These are phyloP conservation scores for Taiozyma sp. DNA, from an alignment of 1,139 yeast species.

Conservation along the genomic window DNA sequence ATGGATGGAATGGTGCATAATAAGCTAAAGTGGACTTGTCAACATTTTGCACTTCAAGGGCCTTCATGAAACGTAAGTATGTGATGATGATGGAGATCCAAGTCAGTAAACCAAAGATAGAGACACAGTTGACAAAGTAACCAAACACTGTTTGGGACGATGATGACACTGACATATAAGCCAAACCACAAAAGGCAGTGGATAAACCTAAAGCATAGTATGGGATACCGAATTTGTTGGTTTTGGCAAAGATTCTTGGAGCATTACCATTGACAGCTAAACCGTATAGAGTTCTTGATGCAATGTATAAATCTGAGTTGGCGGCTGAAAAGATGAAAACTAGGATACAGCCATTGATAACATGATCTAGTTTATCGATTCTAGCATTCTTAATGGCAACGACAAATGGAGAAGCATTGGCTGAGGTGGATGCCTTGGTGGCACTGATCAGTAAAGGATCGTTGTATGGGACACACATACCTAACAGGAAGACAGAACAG, in stretches of 20 bases:
- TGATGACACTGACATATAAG: slow-evolving; percentile 57
- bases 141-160: slow-evolving; percentile 52
- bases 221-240: slow-evolving; percentile 68
- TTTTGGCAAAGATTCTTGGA: slow-evolving; percentile 52
- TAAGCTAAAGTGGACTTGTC: slow-evolving; percentile 45
- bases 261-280: slow-evolving; percentile 61
- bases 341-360: slow-evolving; percentile 65
- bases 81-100: slow-evolving; percentile 65
- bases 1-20: slow-evolving; percentile 64
- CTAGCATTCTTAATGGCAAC: slow-evolving; percentile 60
- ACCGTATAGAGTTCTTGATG: slow-evolving; percentile 64
- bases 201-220: slow-evolving; percentile 41
- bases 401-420: slow-evolving; percentile 77
- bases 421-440: slow-evolving; percentile 41
- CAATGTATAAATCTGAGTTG: slow-evolving; percentile 68
- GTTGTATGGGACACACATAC: slow-evolving; percentile 70
- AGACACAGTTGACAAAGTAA: slow-evolving; percentile 67
- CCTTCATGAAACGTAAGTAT: slow-evolving; percentile 59
- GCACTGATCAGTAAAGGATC: slow-evolving; percentile 49
- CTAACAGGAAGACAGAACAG: slow-evolving; percentile 60
- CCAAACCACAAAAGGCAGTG: slow-evolving; percentile 46
- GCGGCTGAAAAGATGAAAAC: slow-evolving; percentile 70
- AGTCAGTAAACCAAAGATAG: slow-evolving; percentile 65
- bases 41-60: slow-evolving; percentile 62
- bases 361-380: slow-evolving; percentile 55